phyloP scores from a whole-genome alignment of 75 land plant species.

The Pinus taeda region DNA sequence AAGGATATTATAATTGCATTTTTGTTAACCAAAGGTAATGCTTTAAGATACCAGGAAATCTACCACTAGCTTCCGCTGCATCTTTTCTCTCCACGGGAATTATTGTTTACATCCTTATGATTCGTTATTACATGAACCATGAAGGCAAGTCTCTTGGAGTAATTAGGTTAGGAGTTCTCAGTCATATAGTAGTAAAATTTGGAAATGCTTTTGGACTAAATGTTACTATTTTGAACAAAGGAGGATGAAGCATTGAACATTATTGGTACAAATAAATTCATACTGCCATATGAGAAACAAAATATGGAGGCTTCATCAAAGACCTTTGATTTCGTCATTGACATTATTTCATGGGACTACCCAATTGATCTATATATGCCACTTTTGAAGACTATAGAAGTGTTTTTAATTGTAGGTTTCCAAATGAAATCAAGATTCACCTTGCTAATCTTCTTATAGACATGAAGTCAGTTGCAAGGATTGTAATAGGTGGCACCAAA shows the following conservation, averaged over 20 bases:
- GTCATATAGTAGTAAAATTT: constrained; percentile 85
- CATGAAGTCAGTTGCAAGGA: constrained; percentile 47
- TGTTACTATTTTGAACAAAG: constrained; percentile 86
- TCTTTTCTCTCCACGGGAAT: constrained; percentile 86
- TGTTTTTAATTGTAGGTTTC: constrained; percentile 65
- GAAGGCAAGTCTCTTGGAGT: constrained; percentile 77
- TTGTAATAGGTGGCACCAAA: constrained; percentile 57
- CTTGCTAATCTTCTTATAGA: constrained; percentile 55
- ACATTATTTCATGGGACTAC: constrained; percentile 78
- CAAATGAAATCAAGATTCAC: constrained; percentile 49
- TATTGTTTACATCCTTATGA: constrained; percentile 88
- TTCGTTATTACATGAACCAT: constrained; percentile 68
- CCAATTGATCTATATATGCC: constrained; percentile 73
- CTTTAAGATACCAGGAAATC: constrained; percentile 55
- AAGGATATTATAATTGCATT: no score
- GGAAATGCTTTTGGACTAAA: constrained; percentile 79
- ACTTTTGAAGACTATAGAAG: constrained; percentile 62
- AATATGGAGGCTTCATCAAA: constrained; percentile 50
- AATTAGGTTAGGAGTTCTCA: constrained; percentile 82
- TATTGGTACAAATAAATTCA: constrained; percentile 78
- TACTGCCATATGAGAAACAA: constrained; percentile 57
- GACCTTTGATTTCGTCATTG: constrained; percentile 73
- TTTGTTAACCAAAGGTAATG: constrained; percentile 31
- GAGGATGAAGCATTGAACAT: constrained; percentile 60
- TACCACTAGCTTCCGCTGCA: constrained; percentile 56